Evolutionary conservation across 2,329 filamentous ascomycete species (phyloP), one percentile per base, ranked within the genome.

Genomic region (Orbilia quercus): DNA sequence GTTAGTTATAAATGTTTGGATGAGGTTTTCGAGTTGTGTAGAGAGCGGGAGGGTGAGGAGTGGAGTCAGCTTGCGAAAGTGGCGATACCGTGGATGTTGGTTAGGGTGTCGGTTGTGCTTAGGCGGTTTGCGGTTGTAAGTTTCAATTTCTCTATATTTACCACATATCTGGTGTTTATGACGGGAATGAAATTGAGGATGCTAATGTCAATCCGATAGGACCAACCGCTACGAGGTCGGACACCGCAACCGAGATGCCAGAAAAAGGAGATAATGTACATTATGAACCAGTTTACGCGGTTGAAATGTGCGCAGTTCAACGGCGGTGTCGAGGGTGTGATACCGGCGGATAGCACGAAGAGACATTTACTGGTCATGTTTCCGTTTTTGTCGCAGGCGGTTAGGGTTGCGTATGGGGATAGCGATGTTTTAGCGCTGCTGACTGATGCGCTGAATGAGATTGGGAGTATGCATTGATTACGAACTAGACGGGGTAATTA

Each of bases 181-280:
- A n/a, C n/a, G n/a, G n/a, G n/a, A n/a, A n/a, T n/a, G n/a, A n/a
- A n/a, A n/a, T n/a, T n/a, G 18, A 23, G 9, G 12, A 63, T 31
- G 11, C 51, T 64, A 47, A 70, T 42, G 38, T 58, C 31, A 18
- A 20, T 0, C 47, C 6, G 38, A 18, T 63, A 77, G 77, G 95
- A 99, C 80, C 94, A 97, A 79, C 93, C 94, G 0, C 83, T 99
- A 18, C 86, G 95, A 12, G 93, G 95, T 0, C 86, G 89, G 54
- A 95, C 96, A 88, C 95, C 95, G 2, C 91, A 95, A 79, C 94
- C 94, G 0, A 83, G 91, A 3, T 89, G 88, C 7, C 91, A 96
- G 78, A 86, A 91, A 45, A 89, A 86, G 74, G 95, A 96, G 79
- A 82, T 99, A 9, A 79, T 90, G 2, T 90, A 91, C 78, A 84